phyloP scores from a whole-genome alignment of 768 basidiomycete species.

The Kwoniella sp. region DNA sequence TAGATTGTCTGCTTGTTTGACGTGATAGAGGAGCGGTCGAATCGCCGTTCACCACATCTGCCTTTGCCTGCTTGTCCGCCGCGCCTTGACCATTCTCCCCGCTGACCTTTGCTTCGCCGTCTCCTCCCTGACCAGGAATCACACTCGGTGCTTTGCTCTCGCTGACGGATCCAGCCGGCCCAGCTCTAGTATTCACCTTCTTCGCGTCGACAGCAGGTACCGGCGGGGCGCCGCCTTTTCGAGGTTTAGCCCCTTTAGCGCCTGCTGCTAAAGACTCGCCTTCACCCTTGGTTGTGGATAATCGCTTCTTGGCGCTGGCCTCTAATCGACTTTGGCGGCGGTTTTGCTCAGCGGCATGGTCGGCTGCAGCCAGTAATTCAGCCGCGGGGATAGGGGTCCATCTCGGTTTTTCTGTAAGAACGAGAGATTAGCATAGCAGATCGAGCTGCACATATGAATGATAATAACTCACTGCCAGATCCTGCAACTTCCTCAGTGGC shows the following conservation, averaged over 20 bases:
- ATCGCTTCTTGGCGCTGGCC: slow-evolving; percentile 23
- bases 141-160: slow-evolving; percentile 5
- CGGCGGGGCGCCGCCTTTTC: slow-evolving; percentile 4
- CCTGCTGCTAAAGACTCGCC: slow-evolving; percentile 20
- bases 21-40: slow-evolving; percentile 14
- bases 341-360: slow-evolving; percentile 50
- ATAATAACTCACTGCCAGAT: slow-evolving; percentile 28
- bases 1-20: slow-evolving; percentile 26
- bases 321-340: slow-evolving; percentile 21
- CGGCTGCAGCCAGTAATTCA: slow-evolving; percentile 64
- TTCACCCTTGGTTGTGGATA: slow-evolving; percentile 16
- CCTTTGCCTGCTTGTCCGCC: not conserved
- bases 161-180: slow-evolving; percentile 9
- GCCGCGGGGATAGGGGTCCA: slow-evolving; percentile 66
- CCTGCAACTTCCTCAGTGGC: slow-evolving; percentile 22
- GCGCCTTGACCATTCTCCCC: not conserved
- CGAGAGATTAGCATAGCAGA: too few relatives aligned
- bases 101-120: not conserved
- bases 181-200: slow-evolving; percentile 14
- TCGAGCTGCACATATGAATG: too few relatives aligned
- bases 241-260: slow-evolving; percentile 20
- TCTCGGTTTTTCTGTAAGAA: slow-evolving; percentile 61
- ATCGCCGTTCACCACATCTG: slow-evolving; percentile 1
- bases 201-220: slow-evolving; percentile 2
- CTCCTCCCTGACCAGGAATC: slow-evolving; percentile 1